Evolutionary conservation across 2,329 filamentous ascomycete species (phyloP).

Genomic region (Aurifilum marmelostoma): DNA sequence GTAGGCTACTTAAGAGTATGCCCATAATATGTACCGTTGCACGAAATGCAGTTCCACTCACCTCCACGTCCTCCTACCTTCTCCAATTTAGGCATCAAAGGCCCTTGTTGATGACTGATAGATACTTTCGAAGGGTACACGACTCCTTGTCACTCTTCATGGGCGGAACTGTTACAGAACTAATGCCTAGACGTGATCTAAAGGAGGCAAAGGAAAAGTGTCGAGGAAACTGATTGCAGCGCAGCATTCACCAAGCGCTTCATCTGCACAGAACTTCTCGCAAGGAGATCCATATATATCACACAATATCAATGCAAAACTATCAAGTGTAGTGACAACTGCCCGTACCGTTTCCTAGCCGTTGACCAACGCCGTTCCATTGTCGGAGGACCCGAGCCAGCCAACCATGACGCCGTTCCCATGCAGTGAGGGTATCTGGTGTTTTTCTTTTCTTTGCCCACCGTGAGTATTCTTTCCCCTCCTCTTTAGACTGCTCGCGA

Average conservation of each 20-base stretch:
- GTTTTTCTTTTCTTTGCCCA: neutral
- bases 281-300: neutral
- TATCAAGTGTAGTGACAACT: neutral
- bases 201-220: neutral
- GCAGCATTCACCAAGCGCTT: neutral
- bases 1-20: neutral
- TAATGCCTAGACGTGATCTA: neutral
- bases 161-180: neutral
- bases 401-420: slow-evolving; percentile 24
- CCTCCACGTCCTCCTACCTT: neutral
- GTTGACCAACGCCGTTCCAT: slow-evolving; percentile 13
- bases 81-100: neutral
- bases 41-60: neutral
- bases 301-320: neutral
- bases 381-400: slow-evolving; percentile 18
- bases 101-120: neutral
- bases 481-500: slow-evolving; percentile 5
- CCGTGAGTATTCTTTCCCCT: neutral
- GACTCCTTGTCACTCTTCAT: neutral
- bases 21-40: neutral
- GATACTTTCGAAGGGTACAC: neutral
- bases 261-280: neutral
- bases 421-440: slow-evolving; percentile 27
- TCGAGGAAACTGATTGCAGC: neutral
- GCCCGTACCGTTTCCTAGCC: slow-evolving; percentile 18